Percentiles rank a stretch among this genome's conserved stretches.
Conservation (phyloP, 805 yeast genomes). For the Candida peoriensis region DNA sequence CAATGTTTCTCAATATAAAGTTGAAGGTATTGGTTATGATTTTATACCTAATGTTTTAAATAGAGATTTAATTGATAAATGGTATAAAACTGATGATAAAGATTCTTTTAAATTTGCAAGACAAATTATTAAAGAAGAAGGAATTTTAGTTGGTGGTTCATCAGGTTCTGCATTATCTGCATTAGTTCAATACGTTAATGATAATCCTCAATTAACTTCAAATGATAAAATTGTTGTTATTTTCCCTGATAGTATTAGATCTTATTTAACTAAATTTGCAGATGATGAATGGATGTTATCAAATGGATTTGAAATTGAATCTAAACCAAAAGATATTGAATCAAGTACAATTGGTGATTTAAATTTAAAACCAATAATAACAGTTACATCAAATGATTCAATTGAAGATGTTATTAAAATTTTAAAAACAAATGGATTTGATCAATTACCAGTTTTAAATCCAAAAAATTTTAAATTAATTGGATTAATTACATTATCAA, state of each 20-base stretch:
- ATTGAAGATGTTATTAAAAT: conserved; percentile 62
- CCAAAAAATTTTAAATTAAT: conserved; percentile 44
- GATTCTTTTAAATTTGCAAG: conserved; percentile 78
- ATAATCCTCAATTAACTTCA: conserved; percentile 56
- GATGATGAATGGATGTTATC: conserved; percentile 88
- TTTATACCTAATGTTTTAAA: conserved; percentile 78
- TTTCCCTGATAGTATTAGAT: conserved; percentile 83
- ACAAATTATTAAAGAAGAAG: conserved; percentile 78
- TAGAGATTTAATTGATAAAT: conserved; percentile 59
- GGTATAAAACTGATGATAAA: conserved; percentile 85
- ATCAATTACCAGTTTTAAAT: conserved; percentile 75
- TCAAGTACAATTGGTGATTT: conserved; percentile 59
- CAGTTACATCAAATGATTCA: conserved; percentile 57
- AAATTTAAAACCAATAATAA: conserved; percentile 73
- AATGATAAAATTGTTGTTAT: conserved; percentile 74
- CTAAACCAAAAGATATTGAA: conserved; percentile 35
- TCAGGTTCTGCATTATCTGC: conserved; percentile 83
- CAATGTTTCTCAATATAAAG: conserved; percentile 55
- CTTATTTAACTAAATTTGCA: conserved; percentile 80
- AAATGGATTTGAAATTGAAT: conserved; percentile 62
- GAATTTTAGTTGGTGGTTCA: conserved; percentile 86
- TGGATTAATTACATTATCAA: conserved; percentile 74
- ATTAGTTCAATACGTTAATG: conserved; percentile 62
- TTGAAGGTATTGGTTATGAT: conserved; percentile 90
- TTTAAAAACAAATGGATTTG: conserved; percentile 72